These are phyloP conservation scores for Cutaneotrichosporon cavernicola DNA, from an alignment of 1,284 basidiomycete genomes.

Conservation along the genomic window DNA sequence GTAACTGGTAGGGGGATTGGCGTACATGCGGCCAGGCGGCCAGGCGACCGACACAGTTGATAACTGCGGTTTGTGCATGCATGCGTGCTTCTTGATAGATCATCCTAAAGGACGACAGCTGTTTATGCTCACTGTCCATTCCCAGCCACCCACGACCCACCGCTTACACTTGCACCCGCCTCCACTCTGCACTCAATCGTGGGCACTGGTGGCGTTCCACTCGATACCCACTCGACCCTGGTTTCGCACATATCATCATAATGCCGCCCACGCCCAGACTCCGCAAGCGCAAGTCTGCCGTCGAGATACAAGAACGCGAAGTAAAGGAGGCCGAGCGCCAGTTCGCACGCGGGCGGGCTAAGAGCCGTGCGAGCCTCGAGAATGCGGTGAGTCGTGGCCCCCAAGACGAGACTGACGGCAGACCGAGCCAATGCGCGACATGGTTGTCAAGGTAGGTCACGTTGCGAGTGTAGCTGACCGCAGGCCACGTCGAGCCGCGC, in stretches of 20 bases:
- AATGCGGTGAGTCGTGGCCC: background rate
- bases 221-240: background rate
- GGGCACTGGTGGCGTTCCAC: background rate
- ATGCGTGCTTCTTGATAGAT: background rate
- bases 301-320: background rate
- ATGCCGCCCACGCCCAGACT: background rate
- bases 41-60: background rate
- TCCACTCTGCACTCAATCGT: background rate
- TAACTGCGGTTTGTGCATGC: background rate
- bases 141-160: background rate
- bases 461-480: background rate
- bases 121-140: background rate
- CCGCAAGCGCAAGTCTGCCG: slow-evolving; percentile 1
- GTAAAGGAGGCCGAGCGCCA: background rate
- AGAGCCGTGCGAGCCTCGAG: slow-evolving; percentile 5
- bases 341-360: background rate
- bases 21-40: background rate
- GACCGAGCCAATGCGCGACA: background rate
- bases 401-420: background rate
- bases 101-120: background rate
- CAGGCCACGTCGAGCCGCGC: background rate
- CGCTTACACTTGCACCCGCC: background rate
- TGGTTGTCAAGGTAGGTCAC: slow-evolving; percentile 1
- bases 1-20: background rate
- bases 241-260: background rate